phyloP scores from a whole-genome alignment of 2,329 filamentous ascomycete genomes.

The Penicillium sp. region DNA sequence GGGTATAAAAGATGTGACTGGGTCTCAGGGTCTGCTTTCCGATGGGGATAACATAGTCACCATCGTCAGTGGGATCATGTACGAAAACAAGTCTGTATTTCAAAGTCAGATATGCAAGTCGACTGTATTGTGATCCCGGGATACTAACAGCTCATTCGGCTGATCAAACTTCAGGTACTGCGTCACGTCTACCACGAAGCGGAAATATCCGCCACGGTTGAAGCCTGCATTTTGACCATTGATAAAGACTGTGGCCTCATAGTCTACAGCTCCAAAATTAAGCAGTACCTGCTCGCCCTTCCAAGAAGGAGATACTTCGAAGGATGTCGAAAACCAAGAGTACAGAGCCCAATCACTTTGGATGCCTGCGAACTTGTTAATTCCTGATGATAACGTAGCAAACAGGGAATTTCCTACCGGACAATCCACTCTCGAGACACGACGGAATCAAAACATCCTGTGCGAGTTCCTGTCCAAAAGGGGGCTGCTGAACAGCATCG shows the following conservation, averaged over 20 bases:
- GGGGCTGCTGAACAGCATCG: slow-evolving; percentile 41
- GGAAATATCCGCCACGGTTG: slow-evolving; percentile 61
- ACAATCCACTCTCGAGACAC: slow-evolving; percentile 54
- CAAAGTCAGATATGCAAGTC: background rate
- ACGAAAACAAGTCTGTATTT: slow-evolving; percentile 58
- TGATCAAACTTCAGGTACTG: slow-evolving; percentile 39
- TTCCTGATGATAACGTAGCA: background rate
- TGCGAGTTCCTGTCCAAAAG: slow-evolving; percentile 43
- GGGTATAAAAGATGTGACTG: slow-evolving; percentile 63
- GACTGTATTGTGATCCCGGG: background rate
- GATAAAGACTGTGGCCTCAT: slow-evolving; percentile 55
- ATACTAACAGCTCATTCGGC: slow-evolving; percentile 54
- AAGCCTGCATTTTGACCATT: slow-evolving; percentile 53
- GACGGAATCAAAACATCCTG: slow-evolving; percentile 52
- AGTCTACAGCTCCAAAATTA: slow-evolving; percentile 53
- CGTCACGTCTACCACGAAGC: slow-evolving; percentile 60
- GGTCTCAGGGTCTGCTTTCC: slow-evolving; percentile 62
- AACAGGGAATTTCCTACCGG: slow-evolving; percentile 31
- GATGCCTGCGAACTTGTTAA: slow-evolving; percentile 27
- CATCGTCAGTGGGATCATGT: slow-evolving; percentile 63
- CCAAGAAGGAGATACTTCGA: slow-evolving; percentile 47
- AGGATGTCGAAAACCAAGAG: slow-evolving; percentile 50
- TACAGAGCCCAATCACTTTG: slow-evolving; percentile 38
- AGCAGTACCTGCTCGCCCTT: slow-evolving; percentile 41
- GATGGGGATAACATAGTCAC: slow-evolving; percentile 57